Evolutionary conservation across 805 yeast genomes (phyloP).

Genomic region (Candida coleopterorum): DNA sequence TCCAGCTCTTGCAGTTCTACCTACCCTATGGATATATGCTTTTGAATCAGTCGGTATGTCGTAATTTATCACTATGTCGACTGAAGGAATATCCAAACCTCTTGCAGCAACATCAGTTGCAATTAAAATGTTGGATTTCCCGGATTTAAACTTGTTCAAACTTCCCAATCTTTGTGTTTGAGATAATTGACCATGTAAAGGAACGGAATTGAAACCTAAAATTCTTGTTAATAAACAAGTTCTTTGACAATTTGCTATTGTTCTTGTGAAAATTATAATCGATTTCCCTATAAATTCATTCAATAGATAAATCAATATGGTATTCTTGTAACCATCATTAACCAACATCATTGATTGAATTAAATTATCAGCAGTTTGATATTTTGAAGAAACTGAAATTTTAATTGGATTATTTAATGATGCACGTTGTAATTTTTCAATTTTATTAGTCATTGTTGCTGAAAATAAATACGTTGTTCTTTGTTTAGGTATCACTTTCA

Average conservation of each 20-base stretch:
- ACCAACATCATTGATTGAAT: conserved; percentile 85
- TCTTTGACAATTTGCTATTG: conserved; percentile 93
- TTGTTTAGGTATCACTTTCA: conserved; percentile 77
- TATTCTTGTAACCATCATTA: conserved; percentile 90
- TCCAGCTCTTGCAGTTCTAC: conserved; percentile 95
- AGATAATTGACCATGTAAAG: conserved; percentile 87
- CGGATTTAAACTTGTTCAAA: conserved; percentile 71
- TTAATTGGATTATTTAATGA: conserved; percentile 84
- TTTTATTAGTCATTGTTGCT: conserved; percentile 96
- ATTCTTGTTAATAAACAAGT: conserved; percentile 76
- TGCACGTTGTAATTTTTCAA: conserved; percentile 92
- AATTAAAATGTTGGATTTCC: conserved; percentile 61
- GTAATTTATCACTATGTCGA: conserved; percentile 70
- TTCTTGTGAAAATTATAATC: conserved; percentile 84
- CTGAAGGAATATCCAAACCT: conserved; percentile 80
- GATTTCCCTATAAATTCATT: conserved; percentile 84
- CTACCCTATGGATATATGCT: conserved; percentile 83
- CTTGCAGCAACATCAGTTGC: conserved; percentile 90
- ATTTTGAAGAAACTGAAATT: conserved; percentile 82
- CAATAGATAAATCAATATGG: conserved; percentile 73
- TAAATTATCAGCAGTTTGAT: conserved; percentile 91
- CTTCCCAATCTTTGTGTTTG: conserved; percentile 85
- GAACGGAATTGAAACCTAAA: conserved; percentile 84
- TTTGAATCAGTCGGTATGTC: conserved; percentile 83
- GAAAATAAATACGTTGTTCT: conserved; percentile 84